Conservation (phyloP, 2,329 filamentous ascomycete genomes). For the Periconia sp. region DNA sequence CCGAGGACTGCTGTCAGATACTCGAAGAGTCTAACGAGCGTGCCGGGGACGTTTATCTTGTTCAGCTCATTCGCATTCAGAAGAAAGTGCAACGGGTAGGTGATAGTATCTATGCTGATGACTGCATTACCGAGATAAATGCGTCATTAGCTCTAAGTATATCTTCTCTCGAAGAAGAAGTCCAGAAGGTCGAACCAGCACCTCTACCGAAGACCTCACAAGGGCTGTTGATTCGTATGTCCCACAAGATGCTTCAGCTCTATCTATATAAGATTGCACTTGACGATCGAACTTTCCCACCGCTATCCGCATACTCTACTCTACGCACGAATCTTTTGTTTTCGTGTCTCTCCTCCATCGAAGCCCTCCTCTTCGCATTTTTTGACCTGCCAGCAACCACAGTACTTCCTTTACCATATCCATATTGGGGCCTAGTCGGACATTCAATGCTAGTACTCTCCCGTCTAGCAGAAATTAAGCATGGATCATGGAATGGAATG, state of each 20-base stretch:
- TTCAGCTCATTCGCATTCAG: conserved; percentile 9
- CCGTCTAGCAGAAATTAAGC: conserved; percentile 9
- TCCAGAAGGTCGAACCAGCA: not conserved
- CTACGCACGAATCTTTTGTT: conserved; percentile 10
- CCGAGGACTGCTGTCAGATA: conserved; percentile 9
- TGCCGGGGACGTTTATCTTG: conserved; percentile 7
- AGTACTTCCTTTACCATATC: conserved; percentile 12
- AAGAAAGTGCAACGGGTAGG: conserved; percentile 6
- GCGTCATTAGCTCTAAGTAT: conserved; percentile 3
- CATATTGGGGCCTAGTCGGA: conserved; percentile 8
- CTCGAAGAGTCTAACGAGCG: conserved; percentile 5
- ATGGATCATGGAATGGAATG: conserved; percentile 6
- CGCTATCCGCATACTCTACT: not conserved
- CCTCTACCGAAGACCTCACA: not conserved
- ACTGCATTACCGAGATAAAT: conserved; percentile 1
- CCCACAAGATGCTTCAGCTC: conserved; percentile 5
- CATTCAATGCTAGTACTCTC: conserved; percentile 10
- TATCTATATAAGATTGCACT: conserved; percentile 12
- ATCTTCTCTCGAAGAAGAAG: conserved; percentile 7
- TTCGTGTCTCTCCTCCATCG: conserved; percentile 9
- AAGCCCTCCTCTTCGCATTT: conserved; percentile 6
- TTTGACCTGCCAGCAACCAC: conserved; percentile 2
- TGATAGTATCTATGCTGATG: conserved; percentile 8
- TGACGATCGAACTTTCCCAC: conserved; percentile 7
- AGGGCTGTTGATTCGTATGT: conserved; percentile 1